Percentiles rank a stretch among this genome's conserved stretches.
These are phyloP conservation scores for Emergomyces africanus DNA, from an alignment of 2,329 filamentous ascomycete genomes.

Conservation along the genomic window DNA sequence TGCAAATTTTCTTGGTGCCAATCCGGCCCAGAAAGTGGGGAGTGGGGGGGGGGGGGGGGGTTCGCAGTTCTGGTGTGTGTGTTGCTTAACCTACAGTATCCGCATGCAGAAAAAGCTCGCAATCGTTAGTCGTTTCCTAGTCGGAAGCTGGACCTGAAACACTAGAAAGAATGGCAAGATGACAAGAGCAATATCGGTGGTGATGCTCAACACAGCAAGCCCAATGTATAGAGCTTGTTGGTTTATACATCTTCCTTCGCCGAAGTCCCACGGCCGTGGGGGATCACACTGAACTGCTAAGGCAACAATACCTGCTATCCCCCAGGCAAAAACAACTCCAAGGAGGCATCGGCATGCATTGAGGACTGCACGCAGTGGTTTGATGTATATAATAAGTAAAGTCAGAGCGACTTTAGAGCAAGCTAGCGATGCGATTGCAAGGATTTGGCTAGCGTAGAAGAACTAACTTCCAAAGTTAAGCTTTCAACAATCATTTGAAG, in stretches of 20 bases:
- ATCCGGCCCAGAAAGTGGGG: too few relatives aligned
- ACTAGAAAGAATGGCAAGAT: slow-evolving; percentile 15
- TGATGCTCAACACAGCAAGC: slow-evolving; percentile 12
- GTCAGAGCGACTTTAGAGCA: slow-evolving; percentile 14
- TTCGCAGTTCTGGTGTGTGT: background rate
- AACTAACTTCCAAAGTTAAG: slow-evolving; percentile 6
- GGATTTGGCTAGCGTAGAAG: slow-evolving; percentile 14
- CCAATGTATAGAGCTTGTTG: slow-evolving; percentile 13
- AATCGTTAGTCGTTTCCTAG: slow-evolving; percentile 12
- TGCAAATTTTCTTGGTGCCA: background rate
- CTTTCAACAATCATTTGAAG: background rate
- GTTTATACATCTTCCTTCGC: slow-evolving; percentile 12
- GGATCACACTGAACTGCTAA: slow-evolving; percentile 14
- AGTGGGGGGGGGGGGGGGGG: too few relatives aligned
- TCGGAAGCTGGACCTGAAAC: slow-evolving; percentile 11
- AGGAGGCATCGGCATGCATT: slow-evolving; percentile 10
- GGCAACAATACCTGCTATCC: slow-evolving; percentile 9
- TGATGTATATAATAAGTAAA: slow-evolving; percentile 15
- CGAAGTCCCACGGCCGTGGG: slow-evolving; percentile 12
- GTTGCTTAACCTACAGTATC: slow-evolving; percentile 11
- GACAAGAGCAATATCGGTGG: slow-evolving; percentile 13
- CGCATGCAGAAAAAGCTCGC: slow-evolving; percentile 12
- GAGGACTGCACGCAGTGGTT: slow-evolving; percentile 11
- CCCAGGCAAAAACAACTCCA: slow-evolving; percentile 10
- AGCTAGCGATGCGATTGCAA: slow-evolving; percentile 10